These are phyloP conservation scores for Secale cereale DNA, from an alignment of 176 grass and related monocot genomes.

Conservation along the genomic window DNA sequence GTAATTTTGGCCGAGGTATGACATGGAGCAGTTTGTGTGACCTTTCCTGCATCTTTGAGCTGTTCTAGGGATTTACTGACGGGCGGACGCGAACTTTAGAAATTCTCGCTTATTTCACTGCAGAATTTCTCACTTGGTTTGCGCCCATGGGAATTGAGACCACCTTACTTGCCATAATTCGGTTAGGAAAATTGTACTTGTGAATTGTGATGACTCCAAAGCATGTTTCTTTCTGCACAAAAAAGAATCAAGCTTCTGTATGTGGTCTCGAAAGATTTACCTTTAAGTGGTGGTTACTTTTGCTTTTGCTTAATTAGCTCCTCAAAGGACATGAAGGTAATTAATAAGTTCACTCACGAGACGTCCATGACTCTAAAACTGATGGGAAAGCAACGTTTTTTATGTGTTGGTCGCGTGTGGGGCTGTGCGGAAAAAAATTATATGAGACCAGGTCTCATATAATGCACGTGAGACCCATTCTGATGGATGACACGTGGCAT, in stretches of 20 bases:
- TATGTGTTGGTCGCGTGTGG: not conserved
- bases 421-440: no score
- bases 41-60: not conserved
- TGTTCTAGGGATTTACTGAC: not conserved
- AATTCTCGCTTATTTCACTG: not conserved
- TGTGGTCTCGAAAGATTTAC: no score
- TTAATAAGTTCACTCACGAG: slow-evolving; percentile 14
- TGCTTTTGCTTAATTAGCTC: no score
- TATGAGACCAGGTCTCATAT: no score
- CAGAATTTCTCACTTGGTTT: not conserved
- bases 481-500: no score
- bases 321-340: no score
- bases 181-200: no score
- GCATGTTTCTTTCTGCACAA: not conserved
- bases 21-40: not conserved
- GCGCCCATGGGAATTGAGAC: not conserved
- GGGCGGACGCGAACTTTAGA: not conserved
- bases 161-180: not conserved
- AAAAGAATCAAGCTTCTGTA: not conserved
- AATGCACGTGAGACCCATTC: no score
- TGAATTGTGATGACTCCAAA: no score
- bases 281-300: no score
- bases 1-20: not conserved
- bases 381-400: slow-evolving; percentile 30
- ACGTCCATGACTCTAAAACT: slow-evolving; percentile 10